Evolutionary conservation across 2,329 filamentous ascomycete genomes (phyloP).

Genomic region (Apiospora saccharicola): DNA sequence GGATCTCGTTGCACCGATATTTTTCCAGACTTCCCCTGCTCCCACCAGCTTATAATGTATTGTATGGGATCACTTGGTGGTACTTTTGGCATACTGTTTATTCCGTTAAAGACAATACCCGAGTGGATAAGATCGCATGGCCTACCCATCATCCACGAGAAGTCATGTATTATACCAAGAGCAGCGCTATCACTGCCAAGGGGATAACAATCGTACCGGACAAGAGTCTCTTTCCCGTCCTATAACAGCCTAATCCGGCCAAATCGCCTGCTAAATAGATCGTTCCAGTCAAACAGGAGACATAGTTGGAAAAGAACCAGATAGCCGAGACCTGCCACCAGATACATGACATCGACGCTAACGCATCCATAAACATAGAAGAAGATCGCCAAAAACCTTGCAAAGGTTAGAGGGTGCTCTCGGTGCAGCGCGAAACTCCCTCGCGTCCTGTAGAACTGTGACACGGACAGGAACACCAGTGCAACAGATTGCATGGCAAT

Average conservation of each 20-base stretch:
- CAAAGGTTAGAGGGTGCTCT: conserved; percentile 25
- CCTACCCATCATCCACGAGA: no score
- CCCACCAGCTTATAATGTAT: no score
- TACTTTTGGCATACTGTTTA: no score
- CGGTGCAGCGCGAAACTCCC: conserved; percentile 22
- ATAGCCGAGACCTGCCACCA: conserved; percentile 29
- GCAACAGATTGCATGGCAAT: conserved; percentile 24
- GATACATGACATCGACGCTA: conserved; percentile 29
- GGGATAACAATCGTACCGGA: neutral
- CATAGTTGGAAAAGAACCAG: conserved; percentile 28
- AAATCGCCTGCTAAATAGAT: conserved; percentile 27
- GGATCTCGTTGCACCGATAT: neutral
- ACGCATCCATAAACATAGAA: conserved; percentile 28
- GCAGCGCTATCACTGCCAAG: no score
- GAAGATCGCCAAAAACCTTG: conserved; percentile 25
- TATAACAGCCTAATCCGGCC: conserved; percentile 29
- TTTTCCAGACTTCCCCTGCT: neutral
- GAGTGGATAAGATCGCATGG: neutral
- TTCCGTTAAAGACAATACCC: no score
- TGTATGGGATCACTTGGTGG: no score
- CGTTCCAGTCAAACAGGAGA: conserved; percentile 28
- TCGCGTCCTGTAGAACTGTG: conserved; percentile 28
- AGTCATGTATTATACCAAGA: no score
- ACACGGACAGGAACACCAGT: conserved; percentile 25
- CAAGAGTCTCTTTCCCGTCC: neutral